A percentile compares a stretch with the other conserved stretches of the same genome.
Conservation (phyloP, 1,139 yeast genomes). For the Debaryomycetaceae sp. region DNA sequence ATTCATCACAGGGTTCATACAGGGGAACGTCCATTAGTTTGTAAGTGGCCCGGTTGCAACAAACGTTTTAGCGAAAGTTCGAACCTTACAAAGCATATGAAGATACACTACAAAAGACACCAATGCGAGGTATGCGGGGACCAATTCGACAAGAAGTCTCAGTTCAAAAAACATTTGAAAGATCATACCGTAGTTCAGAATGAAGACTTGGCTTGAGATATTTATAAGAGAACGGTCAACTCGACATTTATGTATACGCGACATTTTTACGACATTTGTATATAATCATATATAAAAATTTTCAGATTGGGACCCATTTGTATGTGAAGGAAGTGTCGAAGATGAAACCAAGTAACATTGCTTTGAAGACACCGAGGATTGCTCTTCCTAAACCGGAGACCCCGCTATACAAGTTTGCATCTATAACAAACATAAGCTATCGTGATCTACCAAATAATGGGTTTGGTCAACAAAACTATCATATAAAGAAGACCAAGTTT, state of each 20-base stretch:
- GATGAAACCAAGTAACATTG: constrained; percentile 26
- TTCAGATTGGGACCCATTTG: background rate
- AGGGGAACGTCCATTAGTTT: constrained; percentile 72
- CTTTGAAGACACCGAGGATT: constrained; percentile 21
- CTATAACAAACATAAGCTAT: constrained; percentile 22
- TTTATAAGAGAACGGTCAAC: no score
- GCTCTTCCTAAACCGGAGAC: constrained; percentile 13
- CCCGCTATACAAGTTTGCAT: constrained; percentile 25
- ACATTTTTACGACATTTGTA: background rate
- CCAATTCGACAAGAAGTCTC: constrained; percentile 46
- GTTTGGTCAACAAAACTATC: constrained; percentile 47
- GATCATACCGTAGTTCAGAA: constrained; percentile 10
- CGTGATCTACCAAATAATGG: constrained; percentile 35
- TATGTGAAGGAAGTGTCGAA: background rate
- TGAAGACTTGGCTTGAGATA: background rate
- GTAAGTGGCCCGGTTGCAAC: constrained; percentile 78
- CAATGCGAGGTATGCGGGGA: constrained; percentile 51
- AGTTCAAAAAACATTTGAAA: constrained; percentile 38
- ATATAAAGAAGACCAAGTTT: constrained; percentile 49
- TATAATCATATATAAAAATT: background rate
- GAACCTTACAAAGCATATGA: constrained; percentile 84
- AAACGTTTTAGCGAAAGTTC: constrained; percentile 87
- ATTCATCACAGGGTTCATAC: constrained; percentile 55
- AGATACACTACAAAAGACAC: constrained; percentile 52
- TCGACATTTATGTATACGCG: background rate